A percentile compares a stretch with the other conserved stretches of the same genome.
phyloP scores from a whole-genome alignment of 805 yeast genomes.

The Myxozyma monticola region DNA sequence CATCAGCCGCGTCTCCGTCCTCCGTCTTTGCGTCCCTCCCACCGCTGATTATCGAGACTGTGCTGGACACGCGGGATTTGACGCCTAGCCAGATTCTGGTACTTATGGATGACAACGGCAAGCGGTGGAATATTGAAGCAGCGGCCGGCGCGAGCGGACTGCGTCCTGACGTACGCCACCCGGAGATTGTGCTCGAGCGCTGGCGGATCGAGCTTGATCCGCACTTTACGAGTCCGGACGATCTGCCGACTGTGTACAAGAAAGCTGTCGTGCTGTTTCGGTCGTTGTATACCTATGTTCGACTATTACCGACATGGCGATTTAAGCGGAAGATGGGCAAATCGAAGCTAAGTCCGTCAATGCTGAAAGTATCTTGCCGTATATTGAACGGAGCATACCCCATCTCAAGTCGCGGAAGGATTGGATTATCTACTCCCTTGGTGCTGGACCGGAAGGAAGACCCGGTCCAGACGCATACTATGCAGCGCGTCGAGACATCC shows the following conservation, averaged over 20 bases:
- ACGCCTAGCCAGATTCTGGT: constrained; percentile 59
- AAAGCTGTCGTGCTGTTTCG: constrained; percentile 74
- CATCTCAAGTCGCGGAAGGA: constrained; percentile 56
- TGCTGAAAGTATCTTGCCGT: constrained; percentile 52
- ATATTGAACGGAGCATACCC: constrained; percentile 73
- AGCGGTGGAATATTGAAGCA: constrained; percentile 49
- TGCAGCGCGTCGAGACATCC: constrained; percentile 72
- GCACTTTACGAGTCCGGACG: constrained; percentile 39
- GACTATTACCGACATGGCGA: constrained; percentile 71
- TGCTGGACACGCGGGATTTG: constrained; percentile 62
- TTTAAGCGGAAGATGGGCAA: constrained; percentile 50
- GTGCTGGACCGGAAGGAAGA: constrained; percentile 47
- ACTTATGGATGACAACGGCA: constrained; percentile 55
- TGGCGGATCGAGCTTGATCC: constrained; percentile 86
- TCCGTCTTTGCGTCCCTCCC: constrained; percentile 46
- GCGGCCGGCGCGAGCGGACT: constrained; percentile 55
- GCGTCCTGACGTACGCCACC: constrained; percentile 25
- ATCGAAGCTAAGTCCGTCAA: constrained; percentile 42
- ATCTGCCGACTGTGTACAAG: constrained; percentile 69
- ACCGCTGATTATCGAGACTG: constrained; percentile 87
- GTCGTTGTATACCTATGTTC: constrained; percentile 62
- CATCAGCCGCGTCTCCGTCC: neutral
- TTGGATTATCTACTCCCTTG: constrained; percentile 42
- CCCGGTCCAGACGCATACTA: constrained; percentile 50
- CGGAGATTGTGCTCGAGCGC: constrained; percentile 89